Evolutionary conservation across 805 yeast genomes (phyloP).

Genomic region (Sugiyamaella qingdaonensis): DNA sequence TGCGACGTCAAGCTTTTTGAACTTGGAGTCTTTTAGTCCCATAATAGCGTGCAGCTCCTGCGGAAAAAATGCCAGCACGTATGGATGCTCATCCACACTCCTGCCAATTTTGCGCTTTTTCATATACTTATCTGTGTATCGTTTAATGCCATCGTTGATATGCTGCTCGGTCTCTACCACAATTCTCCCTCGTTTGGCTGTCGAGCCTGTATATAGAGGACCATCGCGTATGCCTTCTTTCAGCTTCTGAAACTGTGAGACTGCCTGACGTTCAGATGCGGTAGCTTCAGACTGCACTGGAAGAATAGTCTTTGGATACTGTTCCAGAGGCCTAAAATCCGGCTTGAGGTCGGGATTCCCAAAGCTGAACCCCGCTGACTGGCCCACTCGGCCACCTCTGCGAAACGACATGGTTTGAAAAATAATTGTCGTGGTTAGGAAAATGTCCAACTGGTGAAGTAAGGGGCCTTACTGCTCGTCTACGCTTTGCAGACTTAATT

Average conservation of each 20-base stretch:
- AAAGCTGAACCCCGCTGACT: constrained; percentile 11
- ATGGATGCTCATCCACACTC: constrained; percentile 76
- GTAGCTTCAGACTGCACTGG: constrained; percentile 22
- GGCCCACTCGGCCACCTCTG: constrained; percentile 25
- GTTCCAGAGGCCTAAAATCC: constrained; percentile 21
- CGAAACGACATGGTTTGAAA: constrained; percentile 19
- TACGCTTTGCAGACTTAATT: not conserved
- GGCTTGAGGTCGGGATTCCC: constrained; percentile 17
- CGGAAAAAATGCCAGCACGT: constrained; percentile 63
- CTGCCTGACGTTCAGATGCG: constrained; percentile 21
- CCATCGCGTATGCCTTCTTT: constrained; percentile 25
- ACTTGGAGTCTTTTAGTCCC: constrained; percentile 40
- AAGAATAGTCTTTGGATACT: constrained; percentile 21
- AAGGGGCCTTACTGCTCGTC: not conserved
- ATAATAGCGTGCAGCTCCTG: constrained; percentile 68
- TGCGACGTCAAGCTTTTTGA: constrained; percentile 30
- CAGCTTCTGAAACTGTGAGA: constrained; percentile 24
- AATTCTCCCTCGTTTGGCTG: constrained; percentile 16
- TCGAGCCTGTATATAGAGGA: constrained; percentile 26
- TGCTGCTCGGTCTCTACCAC: constrained; percentile 21
- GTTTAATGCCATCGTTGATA: constrained; percentile 60
- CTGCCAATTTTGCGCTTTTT: constrained; percentile 66
- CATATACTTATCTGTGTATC: constrained; percentile 78
- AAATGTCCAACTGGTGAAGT: not conserved
- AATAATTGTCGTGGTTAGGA: constrained; percentile 2